Conservation (phyloP, 78 protist genomes). For the Polysphondylium violaceum region DNA sequence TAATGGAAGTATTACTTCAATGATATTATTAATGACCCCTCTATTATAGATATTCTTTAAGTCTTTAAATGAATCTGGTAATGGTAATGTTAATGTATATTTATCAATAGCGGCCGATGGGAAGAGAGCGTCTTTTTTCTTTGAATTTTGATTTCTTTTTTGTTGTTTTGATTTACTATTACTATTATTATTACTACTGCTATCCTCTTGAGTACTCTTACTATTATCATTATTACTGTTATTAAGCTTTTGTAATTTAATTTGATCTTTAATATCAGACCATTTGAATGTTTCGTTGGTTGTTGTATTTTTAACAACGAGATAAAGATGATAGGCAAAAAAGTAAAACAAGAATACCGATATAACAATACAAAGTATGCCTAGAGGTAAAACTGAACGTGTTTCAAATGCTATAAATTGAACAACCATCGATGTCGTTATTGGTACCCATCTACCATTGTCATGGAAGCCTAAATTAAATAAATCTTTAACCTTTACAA, state of each 20-base stretch:
- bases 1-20: conserved; percentile 41
- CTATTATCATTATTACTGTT: background rate
- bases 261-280: conserved; percentile 66
- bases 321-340: conserved; percentile 50
- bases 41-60: conserved; percentile 42
- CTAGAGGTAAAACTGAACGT: conserved; percentile 57
- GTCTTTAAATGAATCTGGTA: conserved; percentile 40
- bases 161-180: conserved; percentile 7
- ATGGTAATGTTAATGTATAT: conserved; percentile 17
- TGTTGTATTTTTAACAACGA: conserved; percentile 45
- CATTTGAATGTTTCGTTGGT: conserved; percentile 77
- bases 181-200: background rate
- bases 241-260: conserved; percentile 10
- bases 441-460: conserved; percentile 38
- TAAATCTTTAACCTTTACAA: conserved; percentile 23
- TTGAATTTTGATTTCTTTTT: background rate
- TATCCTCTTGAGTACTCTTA: background rate
- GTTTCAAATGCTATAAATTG: conserved; percentile 54
- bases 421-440: conserved; percentile 17
- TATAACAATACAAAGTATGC: conserved; percentile 70
- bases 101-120: background rate
- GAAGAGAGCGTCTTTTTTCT: background rate
- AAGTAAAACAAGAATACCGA: conserved; percentile 65
- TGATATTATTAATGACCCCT: conserved; percentile 2
- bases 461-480: conserved; percentile 26